A percentile compares a stretch with the other conserved stretches of the same genome.
Conservation (phyloP, 495 filamentous ascomycete genomes). For the Tuber umbilicatum region DNA sequence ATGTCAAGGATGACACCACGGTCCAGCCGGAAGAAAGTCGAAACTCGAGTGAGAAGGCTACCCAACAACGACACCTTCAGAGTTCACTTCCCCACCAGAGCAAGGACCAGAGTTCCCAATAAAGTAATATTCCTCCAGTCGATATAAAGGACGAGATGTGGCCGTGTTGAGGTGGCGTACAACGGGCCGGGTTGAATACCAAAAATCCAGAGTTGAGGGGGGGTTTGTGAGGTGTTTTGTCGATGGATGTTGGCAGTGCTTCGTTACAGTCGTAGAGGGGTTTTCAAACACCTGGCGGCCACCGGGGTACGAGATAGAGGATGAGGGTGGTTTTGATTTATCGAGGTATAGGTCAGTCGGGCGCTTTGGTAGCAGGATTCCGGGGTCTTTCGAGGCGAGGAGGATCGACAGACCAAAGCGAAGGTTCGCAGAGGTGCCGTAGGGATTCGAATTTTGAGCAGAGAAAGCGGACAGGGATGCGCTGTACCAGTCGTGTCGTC, state of each 20-base stretch:
- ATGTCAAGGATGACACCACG: constrained; percentile 37
- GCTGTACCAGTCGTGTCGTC: constrained; percentile 39
- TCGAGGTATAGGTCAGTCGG: constrained; percentile 21
- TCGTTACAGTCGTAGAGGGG: constrained; percentile 37
- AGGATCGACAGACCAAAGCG: constrained; percentile 23
- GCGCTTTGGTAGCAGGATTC: constrained; percentile 18
- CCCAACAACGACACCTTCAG: constrained; percentile 20
- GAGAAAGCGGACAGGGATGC: constrained; percentile 32
- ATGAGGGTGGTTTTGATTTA: background rate
- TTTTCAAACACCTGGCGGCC: constrained; percentile 27
- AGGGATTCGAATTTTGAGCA: constrained; percentile 29
- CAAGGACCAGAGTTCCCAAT: constrained; percentile 19
- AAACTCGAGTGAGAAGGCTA: constrained; percentile 30
- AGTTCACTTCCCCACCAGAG: constrained; percentile 23
- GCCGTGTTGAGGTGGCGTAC: constrained; percentile 19
- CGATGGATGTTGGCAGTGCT: background rate
- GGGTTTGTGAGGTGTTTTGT: constrained; percentile 11
- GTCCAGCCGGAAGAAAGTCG: constrained; percentile 41
- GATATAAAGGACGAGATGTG: constrained; percentile 16
- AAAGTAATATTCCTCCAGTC: constrained; percentile 24
- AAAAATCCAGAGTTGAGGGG: constrained; percentile 24
- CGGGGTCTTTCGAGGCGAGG: constrained; percentile 25
- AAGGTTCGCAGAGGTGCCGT: constrained; percentile 21
- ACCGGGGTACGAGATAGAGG: background rate
- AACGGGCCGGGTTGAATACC: constrained; percentile 23